A percentile compares a stretch with the other conserved stretches of the same genome.
Conservation (phyloP, 352 stramenopile genomes). For the Globisporangium radiosum region DNA sequence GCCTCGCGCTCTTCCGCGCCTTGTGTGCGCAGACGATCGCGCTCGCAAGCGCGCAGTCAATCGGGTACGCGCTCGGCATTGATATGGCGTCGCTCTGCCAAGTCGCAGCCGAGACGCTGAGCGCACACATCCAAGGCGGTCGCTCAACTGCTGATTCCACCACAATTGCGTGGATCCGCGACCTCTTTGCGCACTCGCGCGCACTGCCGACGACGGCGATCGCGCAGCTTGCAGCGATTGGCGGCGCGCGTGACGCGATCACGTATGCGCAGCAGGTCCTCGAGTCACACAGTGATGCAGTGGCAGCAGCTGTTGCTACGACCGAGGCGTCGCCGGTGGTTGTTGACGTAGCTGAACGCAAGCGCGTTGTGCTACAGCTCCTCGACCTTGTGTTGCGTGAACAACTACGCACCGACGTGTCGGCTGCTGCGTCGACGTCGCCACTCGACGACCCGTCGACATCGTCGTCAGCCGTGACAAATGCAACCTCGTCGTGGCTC, state of each 20-base stretch:
- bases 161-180: slow-evolving; percentile 59
- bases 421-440: slow-evolving; percentile 3
- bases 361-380: slow-evolving; percentile 42
- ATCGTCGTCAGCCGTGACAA: no score
- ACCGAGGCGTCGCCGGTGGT: slow-evolving; percentile 6
- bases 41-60: slow-evolving; percentile 68
- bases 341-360: slow-evolving; percentile 32
- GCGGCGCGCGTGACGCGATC: slow-evolving; percentile 43
- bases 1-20: slow-evolving; percentile 71
- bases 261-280: slow-evolving; percentile 53
- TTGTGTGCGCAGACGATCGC: slow-evolving; percentile 47
- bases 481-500: slow-evolving; percentile 38
- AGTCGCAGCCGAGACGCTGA: slow-evolving; percentile 77
- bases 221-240: slow-evolving; percentile 55
- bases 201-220: slow-evolving; percentile 61
- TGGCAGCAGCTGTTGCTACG: not conserved
- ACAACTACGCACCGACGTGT: slow-evolving; percentile 28
- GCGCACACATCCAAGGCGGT: slow-evolving; percentile 24
- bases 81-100: slow-evolving; percentile 85
- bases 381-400: slow-evolving; percentile 57
- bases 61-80: slow-evolving; percentile 79
- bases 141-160: slow-evolving; percentile 18
- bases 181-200: slow-evolving; percentile 68
- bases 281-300: slow-evolving; percentile 3
- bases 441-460: slow-evolving; percentile 15